A percentile compares a stretch with the other conserved stretches of the same genome.
These are phyloP conservation scores for Warburgia ugandensis DNA, from an alignment of 164 flowering plant genomes.

Conservation along the genomic window DNA sequence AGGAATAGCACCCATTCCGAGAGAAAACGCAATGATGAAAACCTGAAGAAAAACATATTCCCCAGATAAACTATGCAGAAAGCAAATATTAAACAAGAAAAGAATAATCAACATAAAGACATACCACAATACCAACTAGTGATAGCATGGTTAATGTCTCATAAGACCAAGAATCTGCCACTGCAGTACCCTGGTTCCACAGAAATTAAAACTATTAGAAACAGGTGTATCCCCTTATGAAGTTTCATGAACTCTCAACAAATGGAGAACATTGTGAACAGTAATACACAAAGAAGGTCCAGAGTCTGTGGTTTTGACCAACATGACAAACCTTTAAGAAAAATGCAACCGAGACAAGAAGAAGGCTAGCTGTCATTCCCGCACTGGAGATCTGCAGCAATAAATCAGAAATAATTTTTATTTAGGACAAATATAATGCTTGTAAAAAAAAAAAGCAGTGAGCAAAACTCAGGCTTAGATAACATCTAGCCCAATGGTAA, in stretches of 20 bases:
- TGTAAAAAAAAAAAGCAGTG: no score
- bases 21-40: slow-evolving; percentile 65
- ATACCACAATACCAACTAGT: slow-evolving; percentile 90
- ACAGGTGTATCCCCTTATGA: no score
- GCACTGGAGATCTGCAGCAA: slow-evolving; percentile 54
- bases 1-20: slow-evolving; percentile 91
- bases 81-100: background rate
- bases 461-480: no score
- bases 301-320: background rate
- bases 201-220: no score
- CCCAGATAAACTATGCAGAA: background rate
- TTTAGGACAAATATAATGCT: no score
- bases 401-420: no score
- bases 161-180: slow-evolving; percentile 40
- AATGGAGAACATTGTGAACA: no score
- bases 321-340: slow-evolving; percentile 47
- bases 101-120: slow-evolving; percentile 10
- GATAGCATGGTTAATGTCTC: slow-evolving; percentile 45
- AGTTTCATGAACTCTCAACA: no score
- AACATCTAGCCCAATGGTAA: no score
- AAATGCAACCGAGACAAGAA: slow-evolving; percentile 70
- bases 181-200: slow-evolving; percentile 32
- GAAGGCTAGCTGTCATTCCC: slow-evolving; percentile 78
- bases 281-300: no score
- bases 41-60: slow-evolving; percentile 34